Base-by-base conservation (phyloP, 2,329 filamentous ascomycete species). In the Lanzia echinophila region DNA sequence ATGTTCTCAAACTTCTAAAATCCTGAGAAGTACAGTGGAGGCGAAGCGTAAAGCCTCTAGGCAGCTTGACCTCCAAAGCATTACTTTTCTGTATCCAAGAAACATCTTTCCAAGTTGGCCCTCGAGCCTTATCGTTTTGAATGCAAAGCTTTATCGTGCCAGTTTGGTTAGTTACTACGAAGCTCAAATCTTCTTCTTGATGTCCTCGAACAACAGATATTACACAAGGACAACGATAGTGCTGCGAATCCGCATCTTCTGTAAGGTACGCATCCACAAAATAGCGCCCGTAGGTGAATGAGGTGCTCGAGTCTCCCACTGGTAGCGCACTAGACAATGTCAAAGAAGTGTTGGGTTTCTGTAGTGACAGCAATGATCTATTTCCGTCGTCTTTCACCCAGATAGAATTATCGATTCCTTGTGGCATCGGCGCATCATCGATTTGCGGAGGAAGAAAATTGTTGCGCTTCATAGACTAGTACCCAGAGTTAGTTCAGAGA, bases 251-350 rank as follows among this genome's bases (percentile, higher is more conserved):
- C 52, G 81, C 87, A 10, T 81, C 78, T 54, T 91, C 90, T 70
- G 86, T 86, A 38, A 96, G 71, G 47, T 82, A 87, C 2, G 82
- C 84, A 44, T 90, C 84, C 3, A 86, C 88, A 63, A 83, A 82
- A 67, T 92, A 84, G 53, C 88, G 82, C 45, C 86, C 87, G 63
- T 91, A 95, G 68, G 83, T 88, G 67, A 95, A 96, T 53, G 81
- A 79, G 8, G 83, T 79, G 39, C 75, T 70, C 0, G 83, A 88
- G 65, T 96, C 90, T n/a, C 83, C 81, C 2, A 95, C 70, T 1
- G 90, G 89, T 59, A 96, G 79, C 12, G 83, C 79, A 54, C 89
- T 83, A 2, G 86, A 74, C 63, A 79, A 73, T 54, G 69, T 73
- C 49, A 68, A 73, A 53, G 71, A 38, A 8, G 57, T 54, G 39